A percentile compares a stretch with the other conserved stretches of the same genome.
Conservation (phyloP, 1,284 basidiomycete species). For the Cutaneotrichosporon arboriforme region DNA sequence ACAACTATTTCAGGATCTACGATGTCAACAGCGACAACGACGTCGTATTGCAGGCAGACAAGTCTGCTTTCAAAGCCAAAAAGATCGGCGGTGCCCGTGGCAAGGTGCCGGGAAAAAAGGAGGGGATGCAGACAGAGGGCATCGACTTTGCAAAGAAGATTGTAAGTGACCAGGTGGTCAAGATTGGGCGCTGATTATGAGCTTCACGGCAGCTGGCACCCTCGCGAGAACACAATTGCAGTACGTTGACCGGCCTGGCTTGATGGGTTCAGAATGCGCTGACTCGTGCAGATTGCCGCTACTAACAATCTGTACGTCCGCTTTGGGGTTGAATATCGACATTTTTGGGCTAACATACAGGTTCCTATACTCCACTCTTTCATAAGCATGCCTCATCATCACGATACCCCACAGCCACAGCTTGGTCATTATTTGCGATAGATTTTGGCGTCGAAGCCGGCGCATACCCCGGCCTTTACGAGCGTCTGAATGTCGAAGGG, state of each 20-base stretch:
- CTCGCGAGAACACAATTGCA: constrained; percentile 93
- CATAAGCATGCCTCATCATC: constrained; percentile 26
- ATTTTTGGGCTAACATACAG: constrained; percentile 12
- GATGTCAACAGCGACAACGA: constrained; percentile 86
- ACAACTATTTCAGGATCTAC: constrained; percentile 99
- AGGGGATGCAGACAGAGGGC: constrained; percentile 81
- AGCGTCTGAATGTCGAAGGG: constrained; percentile 10
- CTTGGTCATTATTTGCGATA: constrained; percentile 21
- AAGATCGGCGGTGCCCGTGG: constrained; percentile 80
- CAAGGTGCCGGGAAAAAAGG: constrained; percentile 69
- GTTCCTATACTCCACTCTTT: constrained; percentile 47
- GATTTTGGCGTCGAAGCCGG: constrained; percentile 17
- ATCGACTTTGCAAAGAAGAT: constrained; percentile 99
- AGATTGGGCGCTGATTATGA: constrained; percentile 16
- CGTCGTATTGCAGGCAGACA: constrained; percentile 95
- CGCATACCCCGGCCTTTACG: constrained; percentile 6
- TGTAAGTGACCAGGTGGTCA: constrained; percentile 39
- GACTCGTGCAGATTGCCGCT: constrained; percentile 70
- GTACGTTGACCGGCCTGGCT: constrained; percentile 55
- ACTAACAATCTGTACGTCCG: constrained; percentile 79
- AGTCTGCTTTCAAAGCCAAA: constrained; percentile 99
- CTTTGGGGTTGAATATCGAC: too few relatives aligned
- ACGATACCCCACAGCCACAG: constrained; percentile 14
- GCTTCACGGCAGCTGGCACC: constrained; percentile 94
- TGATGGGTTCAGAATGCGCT: constrained; percentile 4